Percentiles rank a stretch among this genome's conserved stretches.
These are phyloP conservation scores for Fusarium camptoceras DNA, from an alignment of 2,329 filamentous ascomycete species.

Conservation along the genomic window DNA sequence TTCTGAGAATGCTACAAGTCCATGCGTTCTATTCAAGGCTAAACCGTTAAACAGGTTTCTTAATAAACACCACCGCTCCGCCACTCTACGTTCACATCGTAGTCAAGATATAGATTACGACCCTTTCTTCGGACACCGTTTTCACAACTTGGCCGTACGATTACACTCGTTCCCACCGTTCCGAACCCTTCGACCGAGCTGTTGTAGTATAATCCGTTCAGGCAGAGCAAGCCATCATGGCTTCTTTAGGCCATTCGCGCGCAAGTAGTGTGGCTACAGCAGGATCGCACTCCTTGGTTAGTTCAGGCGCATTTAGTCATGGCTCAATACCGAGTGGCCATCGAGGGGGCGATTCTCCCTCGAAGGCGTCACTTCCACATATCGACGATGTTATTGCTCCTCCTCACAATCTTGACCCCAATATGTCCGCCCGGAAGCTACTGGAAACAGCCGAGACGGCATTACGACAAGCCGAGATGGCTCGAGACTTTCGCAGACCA, in stretches of 20 bases:
- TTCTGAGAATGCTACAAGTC: constrained; percentile 33
- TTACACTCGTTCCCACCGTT: constrained; percentile 2
- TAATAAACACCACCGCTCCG: constrained; percentile 31
- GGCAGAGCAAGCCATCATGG: constrained; percentile 35
- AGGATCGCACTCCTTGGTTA: constrained; percentile 49
- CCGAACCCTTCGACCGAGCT: constrained; percentile 16
- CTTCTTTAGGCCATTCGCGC: constrained; percentile 45
- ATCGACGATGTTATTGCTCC: constrained; percentile 65
- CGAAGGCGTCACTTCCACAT: constrained; percentile 59
- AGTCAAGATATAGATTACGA: constrained; percentile 24
- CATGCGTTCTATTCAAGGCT: constrained; percentile 13
- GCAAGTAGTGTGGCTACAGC: constrained; percentile 44
- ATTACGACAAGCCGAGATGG: constrained; percentile 70
- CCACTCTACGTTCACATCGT: constrained; percentile 25
- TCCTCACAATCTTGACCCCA: constrained; percentile 59
- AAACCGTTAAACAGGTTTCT: constrained; percentile 30
- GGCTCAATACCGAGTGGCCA: constrained; percentile 46
- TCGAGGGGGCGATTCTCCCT: constrained; percentile 45
- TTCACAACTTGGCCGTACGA: neutral
- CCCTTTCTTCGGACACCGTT: constrained; percentile 6
- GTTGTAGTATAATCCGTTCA: constrained; percentile 22
- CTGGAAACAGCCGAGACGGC: constrained; percentile 65
- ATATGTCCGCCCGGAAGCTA: constrained; percentile 65
- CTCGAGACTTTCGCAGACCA: constrained; percentile 71
- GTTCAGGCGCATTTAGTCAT: constrained; percentile 48